Base-by-base conservation (phyloP, 2,329 filamentous ascomycete species). In the Fusarium equiseti region DNA sequence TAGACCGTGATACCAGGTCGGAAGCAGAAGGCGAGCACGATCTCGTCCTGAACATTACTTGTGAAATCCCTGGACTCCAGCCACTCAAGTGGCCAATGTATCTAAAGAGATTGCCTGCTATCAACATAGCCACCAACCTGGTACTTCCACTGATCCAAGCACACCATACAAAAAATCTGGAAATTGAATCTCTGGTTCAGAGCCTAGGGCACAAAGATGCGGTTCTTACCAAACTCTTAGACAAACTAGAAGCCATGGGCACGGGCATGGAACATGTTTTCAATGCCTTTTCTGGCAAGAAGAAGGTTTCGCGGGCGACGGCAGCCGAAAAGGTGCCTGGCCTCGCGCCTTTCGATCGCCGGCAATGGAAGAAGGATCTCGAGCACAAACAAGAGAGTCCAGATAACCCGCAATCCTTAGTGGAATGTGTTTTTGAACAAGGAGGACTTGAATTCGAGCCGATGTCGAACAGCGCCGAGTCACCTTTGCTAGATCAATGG, bases 31-130 rank as follows among this genome's bases (percentile, higher is more conserved):
- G 79, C 27, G 79, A 81, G 4, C 81, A 81, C 12, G 81, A 85
- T 22, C 77, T 89, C 22, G 80, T 76, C 11, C 77, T 94, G 40
- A 83, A 85, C 43, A 81, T 91, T 29, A 89, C 83, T 6, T 89
- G 88, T 59, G 80, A 85, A 11, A 83, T 95, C 15, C 90, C 91
- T n/a, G 89, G 89, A 2, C 82, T 94, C 31, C 82, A 84, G 50
- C 85, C 88, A 8, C 81, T 95, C 38, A 81, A 82, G 64, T 95
- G 93, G 92, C 85, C 85, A 0, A 83, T 94, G 59, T 79, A 85
- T 50, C 80, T 95, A 20, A 77, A 76, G 29, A 87, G 83, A 66
- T 79, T 79, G 22, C 78, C 83, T 3, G 73, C 82, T 11, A 80
- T 81, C 20, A 77, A 79, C 15, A 75, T 88, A 7, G 80, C 85